Conservation (phyloP, 768 basidiomycete genomes). For the Boletus patriciae region DNA sequence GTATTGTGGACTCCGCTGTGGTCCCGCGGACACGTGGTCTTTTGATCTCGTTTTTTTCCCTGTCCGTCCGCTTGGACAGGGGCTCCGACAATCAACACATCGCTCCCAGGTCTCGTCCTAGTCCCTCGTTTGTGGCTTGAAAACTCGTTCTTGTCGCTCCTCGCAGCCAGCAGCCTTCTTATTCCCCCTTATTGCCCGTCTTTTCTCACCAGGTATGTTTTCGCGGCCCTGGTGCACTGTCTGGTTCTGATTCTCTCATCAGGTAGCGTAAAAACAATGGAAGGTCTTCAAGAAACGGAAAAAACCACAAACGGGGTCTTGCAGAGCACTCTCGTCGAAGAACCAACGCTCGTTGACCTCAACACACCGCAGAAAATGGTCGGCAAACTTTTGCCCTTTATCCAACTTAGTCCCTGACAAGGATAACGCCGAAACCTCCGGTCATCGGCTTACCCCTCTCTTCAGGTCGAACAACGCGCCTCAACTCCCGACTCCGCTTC, state of each 20-base stretch:
- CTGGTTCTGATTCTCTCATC: slow-evolving; percentile 31
- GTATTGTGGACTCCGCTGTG: slow-evolving; percentile 8
- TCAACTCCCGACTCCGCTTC: slow-evolving; percentile 29
- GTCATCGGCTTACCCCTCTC: slow-evolving; percentile 20
- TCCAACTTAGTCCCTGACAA: slow-evolving; percentile 30
- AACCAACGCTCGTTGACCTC: slow-evolving; percentile 29
- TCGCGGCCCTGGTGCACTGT: not conserved
- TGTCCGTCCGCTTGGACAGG: slow-evolving; percentile 37
- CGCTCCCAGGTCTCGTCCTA: slow-evolving; percentile 16
- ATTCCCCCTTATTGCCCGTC: not conserved
- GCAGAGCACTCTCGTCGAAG: slow-evolving; percentile 12
- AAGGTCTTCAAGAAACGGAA: slow-evolving; percentile 22
- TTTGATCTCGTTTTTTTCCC: slow-evolving; percentile 39
- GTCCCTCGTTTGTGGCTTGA: slow-evolving; percentile 13
- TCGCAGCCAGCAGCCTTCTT: slow-evolving; percentile 2
- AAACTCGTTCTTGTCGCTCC: slow-evolving; percentile 18
- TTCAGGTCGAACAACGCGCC: slow-evolving; percentile 21
- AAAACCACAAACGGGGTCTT: slow-evolving; percentile 18
- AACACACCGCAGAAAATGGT: slow-evolving; percentile 31
- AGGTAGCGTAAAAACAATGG: slow-evolving; percentile 34
- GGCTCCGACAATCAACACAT: slow-evolving; percentile 39
- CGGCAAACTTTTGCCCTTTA: slow-evolving; percentile 30
- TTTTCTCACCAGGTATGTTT: slow-evolving; percentile 16
- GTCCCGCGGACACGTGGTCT: slow-evolving; percentile 30
- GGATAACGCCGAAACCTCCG: slow-evolving; percentile 31